Evolutionary conservation across 768 basidiomycete genomes (phyloP).

Genomic region (Pisolithus albus): DNA sequence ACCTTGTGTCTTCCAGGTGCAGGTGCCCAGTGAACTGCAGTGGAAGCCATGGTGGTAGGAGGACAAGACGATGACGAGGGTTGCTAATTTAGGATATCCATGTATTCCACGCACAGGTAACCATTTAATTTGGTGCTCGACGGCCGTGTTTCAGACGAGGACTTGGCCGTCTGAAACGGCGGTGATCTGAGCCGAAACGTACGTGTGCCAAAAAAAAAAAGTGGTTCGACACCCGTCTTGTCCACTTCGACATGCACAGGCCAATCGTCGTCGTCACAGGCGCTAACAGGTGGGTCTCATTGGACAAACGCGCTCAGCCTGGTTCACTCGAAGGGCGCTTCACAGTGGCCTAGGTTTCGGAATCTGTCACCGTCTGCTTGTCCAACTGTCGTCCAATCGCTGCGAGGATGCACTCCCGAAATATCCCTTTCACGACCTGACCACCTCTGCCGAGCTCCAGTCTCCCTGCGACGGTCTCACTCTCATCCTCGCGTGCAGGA

Average conservation of each 20-base stretch:
- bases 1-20: conserved; percentile 51
- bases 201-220: too few relatives aligned
- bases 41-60: conserved; percentile 35
- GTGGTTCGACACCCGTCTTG: background rate
- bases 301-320: background rate
- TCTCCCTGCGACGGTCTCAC: conserved; percentile 50
- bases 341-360: conserved; percentile 77
- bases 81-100: background rate
- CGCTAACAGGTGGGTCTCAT: conserved; percentile 52
- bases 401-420: conserved; percentile 49
- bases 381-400: conserved; percentile 48
- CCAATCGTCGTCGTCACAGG: conserved; percentile 64
- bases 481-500: conserved; percentile 78
- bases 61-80: conserved; percentile 11
- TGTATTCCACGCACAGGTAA: background rate
- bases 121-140: too few relatives aligned
- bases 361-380: conserved; percentile 71
- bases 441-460: conserved; percentile 6
- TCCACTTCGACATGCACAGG: conserved; percentile 8
- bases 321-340: conserved; percentile 4
- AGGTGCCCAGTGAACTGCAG: conserved; percentile 49
- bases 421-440: conserved; percentile 10
- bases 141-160: background rate
- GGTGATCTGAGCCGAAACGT: too few relatives aligned
- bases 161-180: too few relatives aligned